Base-by-base conservation (phyloP, 176 grass and related monocot species). In the Poa annua region DNA sequence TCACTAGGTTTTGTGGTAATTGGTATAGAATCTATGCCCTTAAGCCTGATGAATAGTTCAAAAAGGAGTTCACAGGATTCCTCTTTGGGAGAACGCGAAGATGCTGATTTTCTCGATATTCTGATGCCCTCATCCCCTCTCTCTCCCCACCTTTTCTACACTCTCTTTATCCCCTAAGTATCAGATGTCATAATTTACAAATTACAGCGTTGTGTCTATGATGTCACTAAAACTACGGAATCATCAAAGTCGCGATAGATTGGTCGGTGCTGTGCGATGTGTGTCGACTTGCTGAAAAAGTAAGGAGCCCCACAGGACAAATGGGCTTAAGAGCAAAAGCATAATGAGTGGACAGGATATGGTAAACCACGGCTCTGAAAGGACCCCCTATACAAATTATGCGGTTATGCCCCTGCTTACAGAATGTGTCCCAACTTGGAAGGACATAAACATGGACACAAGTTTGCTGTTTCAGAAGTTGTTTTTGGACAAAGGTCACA, bases 21-120 rank as follows among this genome's bases (percentile, higher is more conserved):
- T 75, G 10, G 4, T 49, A 75, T 48, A 49, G 85, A 81, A 81
- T 81, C 47, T 81, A 75, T 81, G 69, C 85, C 66, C 77, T 55
- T 34, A 55, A 34, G 35, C 22, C 48, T 56, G 34, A 55, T 75
- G 49, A 79, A 26, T 22, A 66, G 77, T 74, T 35, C 33, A 53
- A 88, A 84, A 66, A 38, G 59, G 47, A 84, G 33, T 34, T 49
- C 22, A 8, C 44, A 33, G 32, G 85, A 75, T 76, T 70, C 50
- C 62, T 76, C 67, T 87, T 86, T 74, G 22, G 32, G 39, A 83
- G 63, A 61, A 71, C 52, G 32, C 16, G 42, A n/a, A 78, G n/a
- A 78, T 77, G 73, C 80, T 52, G 86, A 81, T 75, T 80, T 86
- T 53, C 11, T 3, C 24, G 74, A 86, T 86, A 81, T 86, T 81